phyloP scores from a whole-genome alignment of 139 green algal genomes.

The Eudorina sp. region DNA sequence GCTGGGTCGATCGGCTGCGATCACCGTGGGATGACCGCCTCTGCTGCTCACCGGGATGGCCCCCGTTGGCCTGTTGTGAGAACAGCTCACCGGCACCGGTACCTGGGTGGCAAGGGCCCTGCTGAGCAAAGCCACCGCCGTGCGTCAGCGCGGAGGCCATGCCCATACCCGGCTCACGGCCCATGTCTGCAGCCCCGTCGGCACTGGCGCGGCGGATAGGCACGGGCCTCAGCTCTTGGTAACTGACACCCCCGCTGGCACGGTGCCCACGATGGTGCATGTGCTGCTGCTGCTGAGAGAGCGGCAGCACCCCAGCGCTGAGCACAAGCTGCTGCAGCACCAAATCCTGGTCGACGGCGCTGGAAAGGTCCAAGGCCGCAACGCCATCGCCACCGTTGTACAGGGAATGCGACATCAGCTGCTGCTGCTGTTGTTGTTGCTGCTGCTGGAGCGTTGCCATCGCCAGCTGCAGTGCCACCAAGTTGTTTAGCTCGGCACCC shows the following conservation, averaged over 20 bases:
- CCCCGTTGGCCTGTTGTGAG: not conserved
- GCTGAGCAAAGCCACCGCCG: not conserved
- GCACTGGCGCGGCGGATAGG: not conserved
- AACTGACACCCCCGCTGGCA: not conserved
- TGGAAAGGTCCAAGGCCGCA: not conserved
- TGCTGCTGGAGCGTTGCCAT: not conserved
- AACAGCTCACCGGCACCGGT: not conserved
- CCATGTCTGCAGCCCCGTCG: not conserved
- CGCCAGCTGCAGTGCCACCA: not conserved
- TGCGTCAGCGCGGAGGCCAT: too few species aligned
- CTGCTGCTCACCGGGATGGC: not conserved
- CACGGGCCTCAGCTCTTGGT: not conserved
- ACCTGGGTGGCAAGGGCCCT: not conserved
- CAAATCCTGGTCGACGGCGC: not conserved
- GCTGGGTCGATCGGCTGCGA: too few species aligned
- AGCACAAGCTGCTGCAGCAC: not conserved
- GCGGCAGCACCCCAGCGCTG: not conserved
- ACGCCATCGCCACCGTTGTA: not conserved
- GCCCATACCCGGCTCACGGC: too few species aligned
- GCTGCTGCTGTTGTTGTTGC: conserved; percentile 8
- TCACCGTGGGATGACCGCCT: not conserved
- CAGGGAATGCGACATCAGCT: not conserved
- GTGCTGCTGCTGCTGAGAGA: too few species aligned
- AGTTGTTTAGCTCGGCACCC: not conserved
- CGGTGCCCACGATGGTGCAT: too few species aligned